Conservation (phyloP, 2,329 filamentous ascomycete species). For the Cladosporium halotolerans region DNA sequence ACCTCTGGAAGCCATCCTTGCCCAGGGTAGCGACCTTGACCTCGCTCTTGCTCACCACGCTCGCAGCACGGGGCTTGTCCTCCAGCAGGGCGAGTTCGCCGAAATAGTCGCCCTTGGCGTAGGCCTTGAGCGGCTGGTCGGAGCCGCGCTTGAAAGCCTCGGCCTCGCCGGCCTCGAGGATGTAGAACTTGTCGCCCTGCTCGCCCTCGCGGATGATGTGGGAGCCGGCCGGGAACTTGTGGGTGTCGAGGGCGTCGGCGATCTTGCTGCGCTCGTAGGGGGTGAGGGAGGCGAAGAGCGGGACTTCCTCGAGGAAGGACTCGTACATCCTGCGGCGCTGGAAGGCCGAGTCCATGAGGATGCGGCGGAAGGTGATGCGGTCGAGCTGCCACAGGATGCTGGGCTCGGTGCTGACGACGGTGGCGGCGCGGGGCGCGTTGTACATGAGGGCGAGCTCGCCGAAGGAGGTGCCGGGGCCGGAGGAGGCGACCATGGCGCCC, state of each 20-base stretch:
- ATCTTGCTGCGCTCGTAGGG: conserved; percentile 96
- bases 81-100: conserved; percentile 91
- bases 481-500: conserved; percentile 73
- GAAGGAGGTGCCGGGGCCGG: conserved; percentile 85
- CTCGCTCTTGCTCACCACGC: conserved; percentile 73
- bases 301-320: conserved; percentile 90
- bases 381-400: conserved; percentile 92
- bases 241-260: conserved; percentile 87
- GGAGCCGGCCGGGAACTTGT: conserved; percentile 73
- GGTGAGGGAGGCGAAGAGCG: conserved; percentile 73
- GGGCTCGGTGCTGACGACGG: conserved; percentile 75
- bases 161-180: conserved; percentile 81
- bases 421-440: conserved; percentile 91
- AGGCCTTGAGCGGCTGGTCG: conserved; percentile 66
- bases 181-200: conserved; percentile 83
- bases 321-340: conserved; percentile 95
- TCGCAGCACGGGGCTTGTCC: conserved; percentile 87
- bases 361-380: conserved; percentile 91
- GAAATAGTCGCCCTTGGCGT: conserved; percentile 92
- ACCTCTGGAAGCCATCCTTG: conserved; percentile 88
- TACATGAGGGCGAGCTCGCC: conserved; percentile 98
- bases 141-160: conserved; percentile 76
- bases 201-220: conserved; percentile 89
- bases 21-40: conserved; percentile 90
- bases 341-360: conserved; percentile 97